Percentiles rank a stretch among this genome's conserved stretches.
Evolutionary conservation across 768 basidiomycete genomes (phyloP).

Genomic region (Leccinum variicolor): DNA sequence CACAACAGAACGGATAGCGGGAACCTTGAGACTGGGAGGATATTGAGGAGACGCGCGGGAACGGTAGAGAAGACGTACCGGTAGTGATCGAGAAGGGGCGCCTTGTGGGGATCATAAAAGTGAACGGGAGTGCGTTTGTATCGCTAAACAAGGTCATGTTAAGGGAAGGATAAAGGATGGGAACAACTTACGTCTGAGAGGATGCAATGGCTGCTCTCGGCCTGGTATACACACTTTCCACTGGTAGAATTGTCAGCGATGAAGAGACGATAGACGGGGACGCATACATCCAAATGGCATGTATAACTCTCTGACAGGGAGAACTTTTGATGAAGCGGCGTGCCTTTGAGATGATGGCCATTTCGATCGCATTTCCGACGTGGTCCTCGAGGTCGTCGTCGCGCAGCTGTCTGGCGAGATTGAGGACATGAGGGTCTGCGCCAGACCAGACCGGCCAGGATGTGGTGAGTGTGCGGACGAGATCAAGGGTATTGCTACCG

Average conservation of each 20-base stretch:
- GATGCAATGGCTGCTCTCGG: conserved; percentile 82
- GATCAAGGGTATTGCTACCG: conserved; percentile 62
- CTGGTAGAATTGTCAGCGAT: conserved; percentile 37
- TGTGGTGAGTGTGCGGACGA: conserved; percentile 70
- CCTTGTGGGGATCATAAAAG: conserved; percentile 92
- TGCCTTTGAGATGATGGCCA: conserved; percentile 84
- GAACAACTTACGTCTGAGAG: conserved; percentile 72
- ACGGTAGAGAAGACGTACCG: conserved; percentile 47
- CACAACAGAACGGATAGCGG: conserved; percentile 83
- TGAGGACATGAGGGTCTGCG: conserved; percentile 57
- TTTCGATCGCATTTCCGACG: conserved; percentile 90
- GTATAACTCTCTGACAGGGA: conserved; percentile 87
- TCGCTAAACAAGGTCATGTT: conserved; percentile 48
- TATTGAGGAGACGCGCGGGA: neutral
- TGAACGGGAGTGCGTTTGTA: conserved; percentile 92
- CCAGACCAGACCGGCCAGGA: conserved; percentile 81
- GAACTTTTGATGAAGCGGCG: conserved; percentile 89
- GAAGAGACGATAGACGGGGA: neutral
- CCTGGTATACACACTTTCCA: conserved; percentile 89
- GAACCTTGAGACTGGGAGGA: conserved; percentile 75
- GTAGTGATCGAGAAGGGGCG: conserved; percentile 93
- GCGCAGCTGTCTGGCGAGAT: conserved; percentile 57
- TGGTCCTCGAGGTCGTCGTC: conserved; percentile 73
- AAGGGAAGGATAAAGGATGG: neutral
- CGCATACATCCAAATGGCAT: conserved; percentile 73